These are phyloP conservation scores for Bruguiera gymnorhiza DNA, from an alignment of 345 rosid genomes.

Conservation along the genomic window DNA sequence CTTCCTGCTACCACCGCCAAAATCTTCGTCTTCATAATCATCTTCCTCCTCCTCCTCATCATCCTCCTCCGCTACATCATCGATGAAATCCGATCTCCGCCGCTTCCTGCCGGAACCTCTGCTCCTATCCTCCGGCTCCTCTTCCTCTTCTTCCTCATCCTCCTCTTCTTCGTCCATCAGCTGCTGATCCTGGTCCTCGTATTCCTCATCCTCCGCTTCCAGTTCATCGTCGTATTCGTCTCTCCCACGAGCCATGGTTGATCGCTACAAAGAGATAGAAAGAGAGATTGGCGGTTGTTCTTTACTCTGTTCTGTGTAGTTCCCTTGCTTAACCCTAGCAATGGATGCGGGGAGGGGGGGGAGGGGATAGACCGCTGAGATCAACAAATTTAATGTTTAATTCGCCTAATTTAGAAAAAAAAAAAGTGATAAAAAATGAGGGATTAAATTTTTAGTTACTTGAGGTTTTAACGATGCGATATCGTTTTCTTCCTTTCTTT, in stretches of 20 bases:
- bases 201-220: slow-evolving; percentile 42
- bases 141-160: slow-evolving; percentile 42
- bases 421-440: too few relatives aligned
- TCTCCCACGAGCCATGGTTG: slow-evolving; percentile 44
- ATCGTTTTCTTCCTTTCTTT: too few relatives aligned
- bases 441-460: too few relatives aligned
- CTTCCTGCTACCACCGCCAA: slow-evolving; percentile 38
- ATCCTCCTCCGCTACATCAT: slow-evolving; percentile 87
- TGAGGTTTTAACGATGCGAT: too few relatives aligned
- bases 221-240: slow-evolving; percentile 48
- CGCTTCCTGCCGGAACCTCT: slow-evolving; percentile 50
- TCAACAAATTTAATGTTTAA: too few relatives aligned
- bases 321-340: too few relatives aligned
- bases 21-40: slow-evolving; percentile 56
- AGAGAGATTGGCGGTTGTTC: too few relatives aligned
- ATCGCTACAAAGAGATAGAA: not conserved
- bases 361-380: too few relatives aligned
- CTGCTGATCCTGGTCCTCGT: slow-evolving; percentile 43
- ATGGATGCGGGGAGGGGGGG: too few relatives aligned
- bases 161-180: slow-evolving; percentile 50
- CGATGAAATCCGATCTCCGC: slow-evolving; percentile 71
- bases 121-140: slow-evolving; percentile 25
- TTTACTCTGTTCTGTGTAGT: too few relatives aligned
- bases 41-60: slow-evolving; percentile 70
- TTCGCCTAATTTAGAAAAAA: too few relatives aligned